phyloP scores from a whole-genome alignment of 306 rosid genomes.

The Medicago ruthenica region DNA sequence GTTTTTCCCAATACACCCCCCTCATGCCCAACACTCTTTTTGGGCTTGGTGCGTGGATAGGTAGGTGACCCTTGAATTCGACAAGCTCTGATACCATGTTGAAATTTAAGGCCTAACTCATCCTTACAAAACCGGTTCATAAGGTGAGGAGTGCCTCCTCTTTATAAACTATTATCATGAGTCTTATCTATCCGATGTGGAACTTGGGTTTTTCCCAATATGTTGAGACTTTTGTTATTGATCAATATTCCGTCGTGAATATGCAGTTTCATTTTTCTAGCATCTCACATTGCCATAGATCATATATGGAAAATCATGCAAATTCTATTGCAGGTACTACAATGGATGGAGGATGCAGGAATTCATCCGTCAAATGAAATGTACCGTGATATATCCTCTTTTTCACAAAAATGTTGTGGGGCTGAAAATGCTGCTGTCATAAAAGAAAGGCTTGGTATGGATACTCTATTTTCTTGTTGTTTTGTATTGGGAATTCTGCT shows the following conservation, averaged over 20 bases:
- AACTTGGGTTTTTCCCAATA: too few relatives aligned
- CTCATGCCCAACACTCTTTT: too few relatives aligned
- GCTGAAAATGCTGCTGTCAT: conserved; percentile 72
- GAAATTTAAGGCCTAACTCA: too few relatives aligned
- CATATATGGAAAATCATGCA: conserved; percentile 25
- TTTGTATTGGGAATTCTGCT: conserved; percentile 9
- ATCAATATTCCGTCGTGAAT: conserved; percentile 23
- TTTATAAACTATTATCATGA: too few relatives aligned
- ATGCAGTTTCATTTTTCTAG: conserved; percentile 35
- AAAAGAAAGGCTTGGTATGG: conserved; percentile 79
- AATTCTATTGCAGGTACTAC: conserved; percentile 65
- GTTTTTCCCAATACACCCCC: too few relatives aligned
- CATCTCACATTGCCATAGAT: conserved; percentile 30
- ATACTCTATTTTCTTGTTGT: background rate
- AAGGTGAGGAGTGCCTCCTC: too few relatives aligned
- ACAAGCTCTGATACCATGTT: too few relatives aligned
- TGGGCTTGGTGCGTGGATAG: too few relatives aligned
- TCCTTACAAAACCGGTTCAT: too few relatives aligned
- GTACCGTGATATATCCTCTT: conserved; percentile 71
- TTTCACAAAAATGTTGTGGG: conserved; percentile 70
- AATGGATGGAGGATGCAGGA: conserved; percentile 94
- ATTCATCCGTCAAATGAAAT: conserved; percentile 73
- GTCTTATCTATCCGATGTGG: too few relatives aligned
- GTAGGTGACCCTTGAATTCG: too few relatives aligned
- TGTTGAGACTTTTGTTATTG: conserved; percentile 23